phyloP scores from a whole-genome alignment of 129 eudicot species.

The Escallonia rubra region DNA sequence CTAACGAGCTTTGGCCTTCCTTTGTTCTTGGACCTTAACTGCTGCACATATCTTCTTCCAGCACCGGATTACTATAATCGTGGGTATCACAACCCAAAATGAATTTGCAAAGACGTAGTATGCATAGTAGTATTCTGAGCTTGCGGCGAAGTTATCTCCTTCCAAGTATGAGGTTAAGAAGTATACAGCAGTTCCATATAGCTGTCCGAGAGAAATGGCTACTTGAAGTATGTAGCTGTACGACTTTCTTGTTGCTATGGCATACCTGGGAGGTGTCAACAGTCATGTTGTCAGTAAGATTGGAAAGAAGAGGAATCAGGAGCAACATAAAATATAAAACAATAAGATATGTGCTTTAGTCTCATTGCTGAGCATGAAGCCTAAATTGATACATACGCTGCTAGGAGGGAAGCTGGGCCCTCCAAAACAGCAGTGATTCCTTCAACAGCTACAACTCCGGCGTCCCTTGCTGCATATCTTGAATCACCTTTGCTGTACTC shows the following conservation, averaged over 20 bases:
- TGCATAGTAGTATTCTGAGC: conserved; percentile 46
- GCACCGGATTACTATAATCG: conserved; percentile 56
- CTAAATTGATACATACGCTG: conserved; percentile 48
- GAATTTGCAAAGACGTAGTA: conserved; percentile 68
- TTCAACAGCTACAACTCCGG: conserved; percentile 70
- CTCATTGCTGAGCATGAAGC: no score
- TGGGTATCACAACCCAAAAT: conserved; percentile 72
- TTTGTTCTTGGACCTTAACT: conserved; percentile 34
- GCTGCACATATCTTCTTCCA: conserved; percentile 87
- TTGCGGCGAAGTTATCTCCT: conserved; percentile 70
- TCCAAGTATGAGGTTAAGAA: conserved; percentile 64
- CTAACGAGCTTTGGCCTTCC: conserved; percentile 56
- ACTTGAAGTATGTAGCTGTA: conserved; percentile 76
- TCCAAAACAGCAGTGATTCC: conserved; percentile 74
- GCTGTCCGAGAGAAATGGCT: conserved; percentile 76
- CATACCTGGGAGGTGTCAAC: conserved; percentile 54
- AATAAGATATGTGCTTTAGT: no score
- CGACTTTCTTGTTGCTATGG: conserved; percentile 75
- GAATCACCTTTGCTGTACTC: conserved; percentile 99
- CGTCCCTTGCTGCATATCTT: conserved; percentile 70
- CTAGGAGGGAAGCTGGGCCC: conserved; percentile 86
- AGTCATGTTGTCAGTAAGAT: not conserved
- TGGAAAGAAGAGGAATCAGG: no score
- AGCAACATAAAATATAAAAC: no score
- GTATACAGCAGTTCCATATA: conserved; percentile 75